A percentile compares a stretch with the other conserved stretches of the same genome.
phyloP scores from a whole-genome alignment of 129 eudicot genomes.

The Ambrosia trifida region DNA sequence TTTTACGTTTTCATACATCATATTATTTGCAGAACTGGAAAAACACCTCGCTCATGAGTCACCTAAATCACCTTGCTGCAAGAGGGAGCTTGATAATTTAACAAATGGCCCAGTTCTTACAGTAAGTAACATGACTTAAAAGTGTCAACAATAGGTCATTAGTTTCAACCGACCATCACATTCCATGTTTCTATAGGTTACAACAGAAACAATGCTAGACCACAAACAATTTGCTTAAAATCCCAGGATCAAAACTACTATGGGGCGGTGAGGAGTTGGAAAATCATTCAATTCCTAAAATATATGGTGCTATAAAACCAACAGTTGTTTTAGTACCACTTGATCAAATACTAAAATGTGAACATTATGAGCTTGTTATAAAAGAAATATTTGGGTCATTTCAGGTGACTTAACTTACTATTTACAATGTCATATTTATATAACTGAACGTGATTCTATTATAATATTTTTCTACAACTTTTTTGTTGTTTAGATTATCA shows the following conservation, averaged over 20 bases:
- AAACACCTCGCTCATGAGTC: constrained; percentile 48
- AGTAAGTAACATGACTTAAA: constrained; percentile 32
- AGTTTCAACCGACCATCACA: background rate
- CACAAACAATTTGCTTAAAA: constrained; percentile 65
- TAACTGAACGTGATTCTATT: background rate
- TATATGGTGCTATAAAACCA: constrained; percentile 85
- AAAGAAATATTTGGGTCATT: constrained; percentile 88
- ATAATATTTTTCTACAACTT: background rate
- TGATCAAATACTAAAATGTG: constrained; percentile 66
- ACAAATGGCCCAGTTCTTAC: constrained; percentile 90
- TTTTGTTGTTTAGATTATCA: constrained; percentile 48
- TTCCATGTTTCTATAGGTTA: constrained; percentile 39
- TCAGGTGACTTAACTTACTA: constrained; percentile 48
- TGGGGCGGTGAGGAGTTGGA: constrained; percentile 82
- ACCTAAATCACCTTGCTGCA: constrained; percentile 63
- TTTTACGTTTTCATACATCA: background rate
- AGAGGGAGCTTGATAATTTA: constrained; percentile 79
- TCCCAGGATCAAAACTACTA: constrained; percentile 70
- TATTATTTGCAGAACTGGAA: constrained; percentile 68
- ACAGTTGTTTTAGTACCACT: constrained; percentile 84
- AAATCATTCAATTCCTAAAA: constrained; percentile 66
- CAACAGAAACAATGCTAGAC: constrained; percentile 77
- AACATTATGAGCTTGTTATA: constrained; percentile 70
- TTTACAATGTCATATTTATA: background rate
- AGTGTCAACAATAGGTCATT: background rate